Conservation (phyloP, 345 rosid species). For the Crucihimalaya himalaica region DNA sequence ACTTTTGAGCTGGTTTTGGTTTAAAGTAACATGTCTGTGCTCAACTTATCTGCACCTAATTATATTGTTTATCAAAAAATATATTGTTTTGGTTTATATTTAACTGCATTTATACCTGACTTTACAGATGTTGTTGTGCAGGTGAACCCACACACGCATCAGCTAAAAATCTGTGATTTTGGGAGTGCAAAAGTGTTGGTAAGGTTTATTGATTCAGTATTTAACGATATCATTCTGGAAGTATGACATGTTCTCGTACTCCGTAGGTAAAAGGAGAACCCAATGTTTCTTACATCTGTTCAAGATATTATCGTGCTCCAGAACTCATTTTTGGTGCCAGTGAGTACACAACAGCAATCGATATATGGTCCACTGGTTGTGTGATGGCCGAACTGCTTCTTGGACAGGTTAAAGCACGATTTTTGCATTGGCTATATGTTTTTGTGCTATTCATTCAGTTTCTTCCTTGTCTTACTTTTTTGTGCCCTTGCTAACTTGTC, state of each 20-base stretch:
- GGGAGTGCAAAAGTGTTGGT: constrained; percentile 96
- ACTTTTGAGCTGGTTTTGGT: constrained; percentile 4
- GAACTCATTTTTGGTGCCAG: constrained; percentile 95
- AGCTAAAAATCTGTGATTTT: constrained; percentile 85
- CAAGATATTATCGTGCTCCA: constrained; percentile 93
- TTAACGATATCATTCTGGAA: constrained; percentile 15
- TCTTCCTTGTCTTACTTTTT: constrained; percentile 18
- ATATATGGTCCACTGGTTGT: constrained; percentile 93
- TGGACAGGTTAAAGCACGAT: constrained; percentile 58
- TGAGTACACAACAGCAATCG: constrained; percentile 90
- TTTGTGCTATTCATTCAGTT: neutral
- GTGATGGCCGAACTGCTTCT: constrained; percentile 96
- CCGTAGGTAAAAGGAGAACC: constrained; percentile 87
- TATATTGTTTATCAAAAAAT: neutral
- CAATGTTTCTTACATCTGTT: constrained; percentile 88
- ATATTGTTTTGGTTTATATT: neutral
- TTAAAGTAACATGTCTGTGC: neutral
- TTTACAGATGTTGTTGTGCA: constrained; percentile 33
- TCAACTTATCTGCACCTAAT: neutral
- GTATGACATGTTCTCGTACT: constrained; percentile 25
- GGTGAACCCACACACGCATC: constrained; percentile 94
- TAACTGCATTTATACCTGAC: constrained; percentile 21
- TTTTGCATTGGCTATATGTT: constrained; percentile 2
- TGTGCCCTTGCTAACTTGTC: constrained; percentile 17
- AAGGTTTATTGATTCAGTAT: constrained; percentile 30